Conservation (phyloP, 1,284 basidiomycete genomes). For the Vanrija sp. region DNA sequence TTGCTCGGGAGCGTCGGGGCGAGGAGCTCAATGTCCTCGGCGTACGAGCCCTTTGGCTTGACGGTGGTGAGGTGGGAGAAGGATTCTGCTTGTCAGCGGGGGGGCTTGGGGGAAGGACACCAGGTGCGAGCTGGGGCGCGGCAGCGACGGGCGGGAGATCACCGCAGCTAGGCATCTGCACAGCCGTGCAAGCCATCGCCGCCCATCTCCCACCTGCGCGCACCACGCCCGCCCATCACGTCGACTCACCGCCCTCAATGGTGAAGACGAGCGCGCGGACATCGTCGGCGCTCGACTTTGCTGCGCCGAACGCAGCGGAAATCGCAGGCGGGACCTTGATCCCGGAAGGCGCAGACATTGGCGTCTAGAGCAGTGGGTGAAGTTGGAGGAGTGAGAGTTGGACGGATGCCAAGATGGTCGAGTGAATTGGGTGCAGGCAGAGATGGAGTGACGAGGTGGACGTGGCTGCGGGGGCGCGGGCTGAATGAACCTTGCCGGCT, state of each 20-base stretch:
- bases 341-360: conserved; percentile 48
- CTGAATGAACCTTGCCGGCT: too few relatives aligned
- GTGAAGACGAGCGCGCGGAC: conserved; percentile 45
- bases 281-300: conserved; percentile 23
- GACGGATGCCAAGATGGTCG: neutral
- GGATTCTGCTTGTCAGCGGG: conserved; percentile 24
- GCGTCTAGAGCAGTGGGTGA: conserved; percentile 1
- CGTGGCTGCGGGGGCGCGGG: too few relatives aligned
- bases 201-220: too few relatives aligned
- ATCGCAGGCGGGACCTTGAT: conserved; percentile 43
- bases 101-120: too few relatives aligned
- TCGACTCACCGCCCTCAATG: conserved; percentile 47
- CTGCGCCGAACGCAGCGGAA: conserved; percentile 35
- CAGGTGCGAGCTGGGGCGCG: too few relatives aligned
- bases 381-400: neutral
- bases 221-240: neutral
- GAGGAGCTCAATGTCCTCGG: conserved; percentile 42
- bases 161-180: too few relatives aligned
- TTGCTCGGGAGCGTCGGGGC: conserved; percentile 32
- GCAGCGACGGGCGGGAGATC: too few relatives aligned
- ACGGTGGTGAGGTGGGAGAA: conserved; percentile 36
- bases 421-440: neutral
- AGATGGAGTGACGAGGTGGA: neutral
- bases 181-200: too few relatives aligned
- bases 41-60: conserved; percentile 32